These are phyloP conservation scores for Rhododendron mucronatum DNA, from an alignment of 148 eudicot species.

Conservation along the genomic window DNA sequence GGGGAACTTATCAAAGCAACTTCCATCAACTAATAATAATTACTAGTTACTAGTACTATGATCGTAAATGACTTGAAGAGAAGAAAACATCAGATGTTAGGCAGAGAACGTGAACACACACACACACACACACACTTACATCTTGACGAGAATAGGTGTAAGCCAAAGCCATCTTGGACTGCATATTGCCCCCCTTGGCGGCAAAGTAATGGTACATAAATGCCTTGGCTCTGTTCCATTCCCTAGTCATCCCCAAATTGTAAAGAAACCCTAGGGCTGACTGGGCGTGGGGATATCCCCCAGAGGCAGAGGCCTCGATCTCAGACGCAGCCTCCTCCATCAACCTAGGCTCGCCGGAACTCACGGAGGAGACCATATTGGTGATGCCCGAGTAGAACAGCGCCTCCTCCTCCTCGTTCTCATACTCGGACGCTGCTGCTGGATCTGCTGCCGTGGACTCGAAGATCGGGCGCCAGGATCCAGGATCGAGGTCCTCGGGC, in stretches of 20 bases:
- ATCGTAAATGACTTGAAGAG: neutral
- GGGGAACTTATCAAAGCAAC: neutral
- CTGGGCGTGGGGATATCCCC: slow-evolving; percentile 61
- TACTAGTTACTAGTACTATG: neutral
- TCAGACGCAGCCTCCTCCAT: slow-evolving; percentile 61
- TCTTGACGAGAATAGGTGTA: slow-evolving; percentile 76
- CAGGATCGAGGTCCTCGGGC: slow-evolving; percentile 68
- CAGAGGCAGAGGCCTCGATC: slow-evolving; percentile 58
- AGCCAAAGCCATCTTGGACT: slow-evolving; percentile 86
- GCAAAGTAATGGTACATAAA: slow-evolving; percentile 80
- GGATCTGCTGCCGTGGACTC: slow-evolving; percentile 19
- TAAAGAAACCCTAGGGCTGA: slow-evolving; percentile 81
- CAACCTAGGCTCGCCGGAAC: slow-evolving; percentile 44
- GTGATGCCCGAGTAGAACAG: slow-evolving; percentile 44
- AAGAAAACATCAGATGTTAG: neutral
- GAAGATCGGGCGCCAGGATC: slow-evolving; percentile 68
- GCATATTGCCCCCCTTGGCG: slow-evolving; percentile 61
- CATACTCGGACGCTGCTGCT: slow-evolving; percentile 4
- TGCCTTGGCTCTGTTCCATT: slow-evolving; percentile 55
- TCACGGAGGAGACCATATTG: slow-evolving; percentile 49
- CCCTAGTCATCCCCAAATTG: slow-evolving; percentile 60
- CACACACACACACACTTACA: slow-evolving; percentile 25
- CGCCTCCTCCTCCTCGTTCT: neutral
- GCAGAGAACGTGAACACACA: neutral
- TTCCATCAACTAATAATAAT: neutral